Base-by-base conservation (phyloP, 345 rosid genomes). In the Boechera stricta region DNA sequence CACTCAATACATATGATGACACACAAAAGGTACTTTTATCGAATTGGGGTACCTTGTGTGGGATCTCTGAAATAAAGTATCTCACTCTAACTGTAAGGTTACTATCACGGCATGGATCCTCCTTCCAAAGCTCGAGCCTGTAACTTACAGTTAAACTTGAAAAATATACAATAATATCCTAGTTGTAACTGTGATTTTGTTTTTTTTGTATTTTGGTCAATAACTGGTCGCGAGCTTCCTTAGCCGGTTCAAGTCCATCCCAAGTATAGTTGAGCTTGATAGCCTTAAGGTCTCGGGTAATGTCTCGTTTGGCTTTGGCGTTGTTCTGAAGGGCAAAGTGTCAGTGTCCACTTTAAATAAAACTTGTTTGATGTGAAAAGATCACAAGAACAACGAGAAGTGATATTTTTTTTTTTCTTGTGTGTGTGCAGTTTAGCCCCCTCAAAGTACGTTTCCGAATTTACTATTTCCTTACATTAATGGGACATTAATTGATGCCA, bases 1-100 rank as follows among this genome's bases (percentile, higher is more conserved):
- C 98, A 3, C 91, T 94, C 83, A 94, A 94, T 77, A 94, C 96
- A 71, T 97, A 94, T 76, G 98, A 94, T 68, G 96, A 94, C 80
- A 94, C 98, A 12, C 75, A 61, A 76, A 90, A 94, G 98, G 98
- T 93, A 55, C 59, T 49, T n/a, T 1, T 24, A 84, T 94, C 41
- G 97, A 94, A 69, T 64, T 94, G 80, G 97, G 98, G 31, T 15
- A 15, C 13, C 16, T 0, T 70, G 38, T 58, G 2, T 39, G 0
- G 1, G 45, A 15, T 71, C 57, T 71, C 16, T 47, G 10, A 35
- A 21, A 24, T 15, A 53, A 26, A 42, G 48, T 21, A 64, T 73
- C 35, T 39, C n/a, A 72, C 44, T 38, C 32, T 42, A 29, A 56
- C 6, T 54, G 16, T 11, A 24, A 49, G 47, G 47, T 3, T 42